Evolutionary conservation across 306 rosid species (phyloP), one percentile per base, ranked within the genome.

Genomic region (Pterocarpus macrocarpus): DNA sequence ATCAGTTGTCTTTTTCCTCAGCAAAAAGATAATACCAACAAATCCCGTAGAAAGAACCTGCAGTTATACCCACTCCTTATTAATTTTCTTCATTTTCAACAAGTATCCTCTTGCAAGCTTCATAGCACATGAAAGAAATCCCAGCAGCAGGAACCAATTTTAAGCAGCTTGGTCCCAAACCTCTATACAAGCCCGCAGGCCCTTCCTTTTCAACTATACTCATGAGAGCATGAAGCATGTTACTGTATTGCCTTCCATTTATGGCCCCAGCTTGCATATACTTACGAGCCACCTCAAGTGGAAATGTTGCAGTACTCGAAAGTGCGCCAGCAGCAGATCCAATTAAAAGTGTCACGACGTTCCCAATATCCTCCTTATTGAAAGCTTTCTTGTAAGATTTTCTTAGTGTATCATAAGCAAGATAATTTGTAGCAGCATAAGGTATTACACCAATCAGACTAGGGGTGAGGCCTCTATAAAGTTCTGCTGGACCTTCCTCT

Each of bases 191-290:
- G 1, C 97, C 97, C 0, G 32, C 70, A 17, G 67, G 8, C 32
- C 98, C 95, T 68, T 94, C 97, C 53, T 85, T 86, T 71, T 88
- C 90, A 53, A 86, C 77, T 69, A 91, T 88, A 85, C 90, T 84
- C 0, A 76, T 41, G 52, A 94, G 91, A 13, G 98, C 97, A 66
- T 94, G 90, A 57, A 87, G 83, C 87, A 94, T 80, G 82, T 90
- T 89, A 45, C 76, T 74, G 68, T 91, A 92, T 28, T 90, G 92
- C 75, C 90, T 88, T 75, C 97, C 98, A 64, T 83, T 87, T 5
- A 91, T 49, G 49, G 94, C 90, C n/a, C 96, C 96, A 4, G 88
- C 94, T 80, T 94, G 98, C 94, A 94, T 92, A 38, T 90, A 94
- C 90, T 90, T 90, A 39, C 98, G 88, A 55, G 95, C 97, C 41